These are phyloP conservation scores for Populus tremula DNA, from an alignment of 345 rosid genomes.

Conservation along the genomic window DNA sequence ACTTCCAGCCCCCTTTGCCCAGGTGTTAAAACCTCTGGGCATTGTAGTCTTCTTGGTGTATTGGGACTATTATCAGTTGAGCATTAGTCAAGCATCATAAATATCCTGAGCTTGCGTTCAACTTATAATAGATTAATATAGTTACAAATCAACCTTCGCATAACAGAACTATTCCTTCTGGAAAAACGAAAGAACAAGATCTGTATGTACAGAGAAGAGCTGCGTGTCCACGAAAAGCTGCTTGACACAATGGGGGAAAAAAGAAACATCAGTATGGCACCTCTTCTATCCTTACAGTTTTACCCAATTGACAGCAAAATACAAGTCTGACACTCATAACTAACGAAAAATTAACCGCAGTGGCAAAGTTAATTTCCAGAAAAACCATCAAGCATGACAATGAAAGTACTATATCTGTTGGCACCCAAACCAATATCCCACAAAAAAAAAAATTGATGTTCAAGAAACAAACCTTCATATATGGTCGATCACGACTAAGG, in stretches of 20 bases:
- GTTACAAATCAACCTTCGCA: constrained; percentile 7
- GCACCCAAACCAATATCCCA: not conserved
- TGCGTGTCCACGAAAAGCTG: constrained; percentile 92
- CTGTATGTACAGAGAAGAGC: constrained; percentile 94
- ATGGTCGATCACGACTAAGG: constrained; percentile 71
- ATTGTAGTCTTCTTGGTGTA: not conserved
- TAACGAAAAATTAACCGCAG: not conserved
- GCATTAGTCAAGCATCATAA: not conserved
- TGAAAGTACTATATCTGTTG: not conserved
- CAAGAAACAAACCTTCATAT: constrained; percentile 67
- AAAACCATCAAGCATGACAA: not conserved
- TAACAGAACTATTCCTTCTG: constrained; percentile 67
- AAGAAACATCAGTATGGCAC: not conserved
- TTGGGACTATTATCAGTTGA: not conserved
- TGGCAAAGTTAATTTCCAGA: not conserved
- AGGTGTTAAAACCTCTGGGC: not conserved
- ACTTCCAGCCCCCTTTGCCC: not conserved
- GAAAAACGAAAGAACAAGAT: constrained; percentile 80
- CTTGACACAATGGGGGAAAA: not conserved
- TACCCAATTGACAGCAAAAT: not conserved
- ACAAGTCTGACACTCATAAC: not conserved
- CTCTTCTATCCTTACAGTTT: not conserved
- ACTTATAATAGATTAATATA: constrained; percentile 17
- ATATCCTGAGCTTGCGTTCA: constrained; percentile 31
- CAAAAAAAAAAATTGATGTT: not conserved